Conservation (phyloP, 257 asterid genomes). For the Solanum medicagineum region DNA sequence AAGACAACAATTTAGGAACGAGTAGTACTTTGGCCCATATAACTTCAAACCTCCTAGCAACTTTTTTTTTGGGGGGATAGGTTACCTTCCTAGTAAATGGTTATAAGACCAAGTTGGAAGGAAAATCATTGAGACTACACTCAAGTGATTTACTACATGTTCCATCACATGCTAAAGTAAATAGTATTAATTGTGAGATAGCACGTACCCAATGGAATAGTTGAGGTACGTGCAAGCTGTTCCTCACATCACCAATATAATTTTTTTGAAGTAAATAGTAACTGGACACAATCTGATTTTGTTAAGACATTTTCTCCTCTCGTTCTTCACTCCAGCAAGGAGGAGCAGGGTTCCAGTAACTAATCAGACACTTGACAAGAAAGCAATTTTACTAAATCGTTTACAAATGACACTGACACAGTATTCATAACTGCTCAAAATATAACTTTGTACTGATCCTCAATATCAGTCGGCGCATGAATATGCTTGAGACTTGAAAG, state of each 20-base stretch:
- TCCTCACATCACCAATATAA: neutral
- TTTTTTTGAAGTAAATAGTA: neutral
- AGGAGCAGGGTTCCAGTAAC: neutral
- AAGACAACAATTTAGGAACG: neutral
- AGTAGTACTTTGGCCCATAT: neutral
- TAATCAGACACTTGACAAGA: neutral
- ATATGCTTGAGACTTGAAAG: neutral
- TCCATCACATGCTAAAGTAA: neutral
- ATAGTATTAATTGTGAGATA: neutral
- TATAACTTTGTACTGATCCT: neutral
- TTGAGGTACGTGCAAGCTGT: neutral
- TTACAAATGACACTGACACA: neutral
- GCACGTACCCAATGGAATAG: neutral
- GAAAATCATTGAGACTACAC: neutral
- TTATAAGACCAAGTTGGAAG: neutral
- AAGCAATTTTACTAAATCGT: neutral
- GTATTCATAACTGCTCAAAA: neutral
- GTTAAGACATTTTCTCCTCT: neutral
- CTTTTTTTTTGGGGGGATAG: neutral
- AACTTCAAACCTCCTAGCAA: neutral
- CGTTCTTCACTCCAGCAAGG: neutral
- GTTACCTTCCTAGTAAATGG: neutral
- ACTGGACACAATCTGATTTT: neutral
- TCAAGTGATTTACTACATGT: neutral
- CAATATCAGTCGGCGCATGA: neutral